Percentiles rank a stretch among this genome's conserved stretches.
Conservation (phyloP, 441 rosid species). For the Gossypium lobatum region DNA sequence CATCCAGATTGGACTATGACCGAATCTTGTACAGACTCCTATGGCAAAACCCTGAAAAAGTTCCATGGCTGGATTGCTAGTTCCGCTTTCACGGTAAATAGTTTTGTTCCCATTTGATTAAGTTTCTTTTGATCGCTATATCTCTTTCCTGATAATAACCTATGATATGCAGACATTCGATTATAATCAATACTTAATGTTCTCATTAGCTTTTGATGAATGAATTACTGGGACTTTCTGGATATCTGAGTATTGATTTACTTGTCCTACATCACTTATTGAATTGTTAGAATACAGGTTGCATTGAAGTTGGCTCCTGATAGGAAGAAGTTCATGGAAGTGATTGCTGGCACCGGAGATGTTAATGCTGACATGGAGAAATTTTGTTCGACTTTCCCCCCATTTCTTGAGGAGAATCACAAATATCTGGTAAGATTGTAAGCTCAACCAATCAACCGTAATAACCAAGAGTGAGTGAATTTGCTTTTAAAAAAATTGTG, state of each 20-base stretch:
- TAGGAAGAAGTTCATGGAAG: conserved; percentile 94
- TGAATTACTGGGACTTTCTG: neutral
- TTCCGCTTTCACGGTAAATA: conserved; percentile 68
- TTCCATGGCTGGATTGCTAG: conserved; percentile 94
- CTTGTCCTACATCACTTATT: neutral
- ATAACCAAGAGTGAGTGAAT: too few relatives aligned
- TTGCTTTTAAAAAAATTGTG: too few relatives aligned
- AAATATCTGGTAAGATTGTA: conserved; percentile 64
- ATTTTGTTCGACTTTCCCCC: conserved; percentile 74
- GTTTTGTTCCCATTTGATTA: neutral
- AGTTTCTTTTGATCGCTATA: neutral
- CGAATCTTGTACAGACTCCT: conserved; percentile 72
- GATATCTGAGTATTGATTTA: neutral
- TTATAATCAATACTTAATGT: neutral
- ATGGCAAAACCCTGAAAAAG: conserved; percentile 71
- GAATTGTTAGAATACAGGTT: conserved; percentile 36
- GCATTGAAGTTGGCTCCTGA: conserved; percentile 95
- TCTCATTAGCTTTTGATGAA: neutral
- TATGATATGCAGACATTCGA: neutral
- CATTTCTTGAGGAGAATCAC: conserved; percentile 76
- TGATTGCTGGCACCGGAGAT: conserved; percentile 71
- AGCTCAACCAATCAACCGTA: too few relatives aligned
- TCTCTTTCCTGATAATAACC: neutral
- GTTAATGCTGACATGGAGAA: conserved; percentile 67
- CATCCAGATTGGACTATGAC: conserved; percentile 88